Evolutionary conservation across 352 stramenopile species (phyloP).

Genomic region (Peronospora belbahrii): DNA sequence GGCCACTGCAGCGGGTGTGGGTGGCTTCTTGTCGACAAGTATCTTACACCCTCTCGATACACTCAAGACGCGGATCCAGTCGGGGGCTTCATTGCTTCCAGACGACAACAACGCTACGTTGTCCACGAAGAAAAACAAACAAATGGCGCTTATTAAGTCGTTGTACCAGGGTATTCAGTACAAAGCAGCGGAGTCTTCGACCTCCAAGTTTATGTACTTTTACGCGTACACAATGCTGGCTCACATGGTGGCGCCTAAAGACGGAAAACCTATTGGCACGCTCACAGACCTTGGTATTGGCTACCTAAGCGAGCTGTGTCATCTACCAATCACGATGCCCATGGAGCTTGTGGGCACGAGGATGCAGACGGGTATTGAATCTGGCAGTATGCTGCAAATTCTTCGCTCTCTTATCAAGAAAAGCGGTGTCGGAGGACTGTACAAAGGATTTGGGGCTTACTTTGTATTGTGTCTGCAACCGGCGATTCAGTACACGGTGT

Average conservation of each 20-base stretch:
- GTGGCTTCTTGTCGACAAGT: slow-evolving; percentile 67
- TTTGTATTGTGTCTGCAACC: slow-evolving; percentile 95
- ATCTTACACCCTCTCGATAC: slow-evolving; percentile 82
- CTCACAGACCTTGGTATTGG: slow-evolving; percentile 66
- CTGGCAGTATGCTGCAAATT: slow-evolving; percentile 48
- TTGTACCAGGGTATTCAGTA: slow-evolving; percentile 81
- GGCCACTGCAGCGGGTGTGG: slow-evolving; percentile 64
- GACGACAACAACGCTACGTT: slow-evolving; percentile 18
- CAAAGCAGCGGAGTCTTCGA: slow-evolving; percentile 75
- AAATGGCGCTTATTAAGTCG: slow-evolving; percentile 43
- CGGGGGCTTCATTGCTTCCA: slow-evolving; percentile 44
- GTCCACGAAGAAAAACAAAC: slow-evolving; percentile 25
- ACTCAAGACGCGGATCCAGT: slow-evolving; percentile 86
- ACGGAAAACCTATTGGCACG: slow-evolving; percentile 56
- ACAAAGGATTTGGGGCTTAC: slow-evolving; percentile 88
- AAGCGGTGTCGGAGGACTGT: slow-evolving; percentile 61
- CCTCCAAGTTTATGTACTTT: slow-evolving; percentile 88
- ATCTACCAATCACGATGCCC: slow-evolving; percentile 77
- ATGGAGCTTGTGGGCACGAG: slow-evolving; percentile 86
- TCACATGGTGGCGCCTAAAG: slow-evolving; percentile 48
- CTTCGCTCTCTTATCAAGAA: slow-evolving; percentile 60
- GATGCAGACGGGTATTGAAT: slow-evolving; percentile 61
- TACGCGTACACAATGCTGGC: slow-evolving; percentile 83
- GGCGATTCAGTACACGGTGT: slow-evolving; percentile 95
- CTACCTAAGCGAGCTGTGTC: slow-evolving; percentile 75